Base-by-base conservation (phyloP, 805 yeast species). In the Nakazawaea siamensis region DNA sequence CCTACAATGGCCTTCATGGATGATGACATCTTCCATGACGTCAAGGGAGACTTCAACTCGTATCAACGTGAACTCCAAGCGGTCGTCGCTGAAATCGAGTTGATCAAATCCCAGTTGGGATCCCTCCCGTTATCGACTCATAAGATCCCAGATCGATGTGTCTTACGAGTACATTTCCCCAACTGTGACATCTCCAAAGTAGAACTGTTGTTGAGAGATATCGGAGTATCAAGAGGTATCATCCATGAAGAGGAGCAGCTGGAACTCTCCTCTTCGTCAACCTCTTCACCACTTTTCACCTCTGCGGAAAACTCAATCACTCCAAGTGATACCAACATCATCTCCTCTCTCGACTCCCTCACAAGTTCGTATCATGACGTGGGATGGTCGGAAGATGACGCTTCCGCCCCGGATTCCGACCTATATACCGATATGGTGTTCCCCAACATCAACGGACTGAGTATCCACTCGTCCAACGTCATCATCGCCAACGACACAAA, bases 151-250 rank as follows among this genome's bases (percentile, higher is more conserved):
- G 51, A 57, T 10, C 57, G 63, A 20, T 54, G 54, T 35, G 49
- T 57, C 20, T 46, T 76, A 34, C 59, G 79, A 43, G 72, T 79
- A 11, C 79, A 72, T 50, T 83, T 85, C 58, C 86, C 90, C 23
- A 82, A 80, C 50, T 67, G 80, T 40, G 85, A 80, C 40, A 55
- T 66, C 5, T 59, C 52, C 5, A 74, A 74, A 44, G 70, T 82
- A 45, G 80, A 77, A 45, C 41, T 43, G 15, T 54, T 82, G 40
- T 55, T 81, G 40, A 50, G 63, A 26, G 92, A 81, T 29, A 62
- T 72, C 40, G 80, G 73, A 17, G 71, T 82, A 5, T 51, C 68
- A 2, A 63, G 69, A 9, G 88, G 87, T 2, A 55, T 66, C 17
- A 74, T 80, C 2, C 33, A 21, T 24, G 40, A 37, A n/a, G 24